Percentiles rank a stretch among this genome's conserved stretches.
Evolutionary conservation across 257 asterid species (phyloP).

Genomic region (Gentiana macrophylla): DNA sequence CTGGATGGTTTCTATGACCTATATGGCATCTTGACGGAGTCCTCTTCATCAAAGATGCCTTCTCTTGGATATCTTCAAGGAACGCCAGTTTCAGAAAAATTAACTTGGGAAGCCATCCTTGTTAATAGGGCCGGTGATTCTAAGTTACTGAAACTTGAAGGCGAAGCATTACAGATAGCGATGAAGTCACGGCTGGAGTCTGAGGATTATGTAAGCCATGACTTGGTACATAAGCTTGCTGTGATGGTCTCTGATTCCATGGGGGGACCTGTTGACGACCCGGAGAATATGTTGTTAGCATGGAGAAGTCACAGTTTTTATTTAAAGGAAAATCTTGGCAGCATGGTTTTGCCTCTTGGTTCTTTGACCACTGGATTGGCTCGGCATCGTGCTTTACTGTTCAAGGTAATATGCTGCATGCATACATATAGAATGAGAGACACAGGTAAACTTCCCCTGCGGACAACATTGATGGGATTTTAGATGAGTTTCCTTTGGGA

Average conservation of each 20-base stretch:
- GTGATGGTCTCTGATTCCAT: slow-evolving; percentile 69
- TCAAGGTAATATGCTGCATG: slow-evolving; percentile 45
- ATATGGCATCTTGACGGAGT: slow-evolving; percentile 54
- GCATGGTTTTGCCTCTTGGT: slow-evolving; percentile 95
- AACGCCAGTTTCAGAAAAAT: slow-evolving; percentile 50
- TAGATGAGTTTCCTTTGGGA: too few species aligned
- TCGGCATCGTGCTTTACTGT: slow-evolving; percentile 95
- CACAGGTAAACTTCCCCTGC: too few species aligned
- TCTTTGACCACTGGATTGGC: slow-evolving; percentile 82
- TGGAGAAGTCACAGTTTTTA: slow-evolving; percentile 62
- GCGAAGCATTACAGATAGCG: slow-evolving; percentile 62
- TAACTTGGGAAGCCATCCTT: slow-evolving; percentile 87
- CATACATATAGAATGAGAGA: too few species aligned
- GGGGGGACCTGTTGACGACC: slow-evolving; percentile 97
- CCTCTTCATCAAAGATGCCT: slow-evolving; percentile 83
- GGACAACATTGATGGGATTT: too few species aligned
- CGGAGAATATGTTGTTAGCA: slow-evolving; percentile 59
- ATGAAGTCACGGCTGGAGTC: slow-evolving; percentile 37
- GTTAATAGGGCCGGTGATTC: slow-evolving; percentile 71
- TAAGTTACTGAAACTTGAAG: slow-evolving; percentile 71
- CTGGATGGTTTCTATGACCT: slow-evolving; percentile 93
- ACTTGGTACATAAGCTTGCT: slow-evolving; percentile 65
- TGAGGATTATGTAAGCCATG: slow-evolving; percentile 23
- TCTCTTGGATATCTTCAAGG: slow-evolving; percentile 86
- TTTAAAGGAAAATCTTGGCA: slow-evolving; percentile 62